These are phyloP conservation scores for Paxillus involutus DNA, from an alignment of 768 basidiomycete species.

Conservation along the genomic window DNA sequence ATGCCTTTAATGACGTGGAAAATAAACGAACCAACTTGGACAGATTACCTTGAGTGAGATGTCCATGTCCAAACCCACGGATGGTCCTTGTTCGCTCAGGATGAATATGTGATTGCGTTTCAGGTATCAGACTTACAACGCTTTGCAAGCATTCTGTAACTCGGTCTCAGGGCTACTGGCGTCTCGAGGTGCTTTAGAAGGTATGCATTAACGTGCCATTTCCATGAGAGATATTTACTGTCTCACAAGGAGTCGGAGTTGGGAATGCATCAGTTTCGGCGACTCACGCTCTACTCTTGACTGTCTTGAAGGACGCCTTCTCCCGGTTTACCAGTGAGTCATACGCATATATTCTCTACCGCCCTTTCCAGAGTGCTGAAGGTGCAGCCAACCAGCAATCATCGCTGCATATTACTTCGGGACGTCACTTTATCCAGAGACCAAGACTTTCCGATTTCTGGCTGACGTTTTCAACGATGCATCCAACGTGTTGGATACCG, in stretches of 20 bases:
- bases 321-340: constrained; percentile 62
- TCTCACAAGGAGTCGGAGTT: constrained; percentile 60
- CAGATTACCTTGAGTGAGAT: constrained; percentile 57
- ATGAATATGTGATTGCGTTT: background rate
- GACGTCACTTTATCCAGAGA: constrained; percentile 65
- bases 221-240: background rate
- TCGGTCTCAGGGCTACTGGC: constrained; percentile 63
- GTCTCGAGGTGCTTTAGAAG: constrained; percentile 68
- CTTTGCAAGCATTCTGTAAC: constrained; percentile 69
- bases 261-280: constrained; percentile 65
- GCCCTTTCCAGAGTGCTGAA: background rate
- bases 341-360: background rate
- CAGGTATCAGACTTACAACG: constrained; percentile 69
- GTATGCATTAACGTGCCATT: constrained; percentile 27
- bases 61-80: background rate
- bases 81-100: constrained; percentile 7
- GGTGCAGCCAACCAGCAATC: constrained; percentile 46
- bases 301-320: constrained; percentile 64
- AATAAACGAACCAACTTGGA: background rate
- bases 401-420: constrained; percentile 60
- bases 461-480: constrained; percentile 68
- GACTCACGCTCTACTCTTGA: constrained; percentile 62
- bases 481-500: constrained; percentile 56
- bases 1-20: background rate
- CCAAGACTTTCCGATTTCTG: constrained; percentile 65